Evolutionary conservation across 1,284 basidiomycete species (phyloP).

Genomic region (Naganishia albida): DNA sequence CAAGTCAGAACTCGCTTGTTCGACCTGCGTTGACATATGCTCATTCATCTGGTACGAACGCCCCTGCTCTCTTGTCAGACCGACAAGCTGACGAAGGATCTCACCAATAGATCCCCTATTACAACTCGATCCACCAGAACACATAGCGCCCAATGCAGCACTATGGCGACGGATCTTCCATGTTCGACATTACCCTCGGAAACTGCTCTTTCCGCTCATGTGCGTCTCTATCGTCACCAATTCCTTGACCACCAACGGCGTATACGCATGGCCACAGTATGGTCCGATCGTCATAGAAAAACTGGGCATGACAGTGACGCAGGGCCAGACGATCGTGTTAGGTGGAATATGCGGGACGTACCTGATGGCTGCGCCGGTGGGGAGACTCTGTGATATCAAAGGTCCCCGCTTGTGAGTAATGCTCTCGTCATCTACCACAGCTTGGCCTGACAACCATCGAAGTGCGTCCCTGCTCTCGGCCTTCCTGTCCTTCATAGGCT

Average conservation of each 20-base stretch:
- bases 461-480: conserved; percentile 51
- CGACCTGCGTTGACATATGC: conserved; percentile 29
- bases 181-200: conserved; percentile 38
- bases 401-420: conserved; percentile 49
- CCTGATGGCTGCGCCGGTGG: conserved; percentile 52
- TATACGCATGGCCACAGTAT: conserved; percentile 55
- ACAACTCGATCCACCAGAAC: conserved; percentile 22
- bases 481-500: conserved; percentile 44
- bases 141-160: conserved; percentile 39
- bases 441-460: conserved; percentile 4
- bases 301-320: conserved; percentile 43
- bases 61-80: too few relatives aligned
- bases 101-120: conserved; percentile 25
- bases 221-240: conserved; percentile 44
- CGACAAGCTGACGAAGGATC: too few relatives aligned
- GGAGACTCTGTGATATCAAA: conserved; percentile 47
- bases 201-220: conserved; percentile 42
- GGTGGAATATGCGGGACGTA: conserved; percentile 54
- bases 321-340: conserved; percentile 52
- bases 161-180: conserved; percentile 38
- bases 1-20: conserved; percentile 20
- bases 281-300: conserved; percentile 48
- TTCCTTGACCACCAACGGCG: conserved; percentile 52
- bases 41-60: conserved; percentile 24
- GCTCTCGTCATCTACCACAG: neutral